Evolutionary conservation across 192 early-diverging fungal genomes (phyloP), one percentile per base, ranked within the genome.

Genomic region (Chytriomyces sp.): DNA sequence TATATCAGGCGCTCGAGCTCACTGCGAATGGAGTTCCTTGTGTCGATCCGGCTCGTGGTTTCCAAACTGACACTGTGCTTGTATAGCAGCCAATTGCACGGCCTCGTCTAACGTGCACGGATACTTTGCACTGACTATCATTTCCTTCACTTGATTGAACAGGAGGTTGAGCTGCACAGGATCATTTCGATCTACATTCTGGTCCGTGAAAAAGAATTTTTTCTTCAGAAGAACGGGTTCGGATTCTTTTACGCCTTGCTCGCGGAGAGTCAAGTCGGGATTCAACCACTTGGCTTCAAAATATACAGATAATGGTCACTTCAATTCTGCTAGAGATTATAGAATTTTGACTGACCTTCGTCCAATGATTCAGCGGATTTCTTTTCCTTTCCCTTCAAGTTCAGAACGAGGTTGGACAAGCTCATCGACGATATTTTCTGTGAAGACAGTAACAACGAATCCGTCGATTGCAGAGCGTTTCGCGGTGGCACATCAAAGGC

Each of bases 191-290:
- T 89, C 86, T 39, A 89, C 77, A 64, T 81, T 86, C 62, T 84
- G 80, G 58, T 89, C 87, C 10, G 87, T 80, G 60, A 78, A 86
- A 39, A 86, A 89, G 59, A 89, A 88, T 71, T 89, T 89, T 62
- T 89, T 88, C 39, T 87, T 87, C 1, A 89, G 78, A 12, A 86
- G 57, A 28, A 89, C 81, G 14, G 68, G 56, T 58, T 83, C 80
- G 0, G 60, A 66, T 32, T 86, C 82, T 34, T 62, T 66, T 5
- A 89, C 38, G 40, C 84, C 79, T 75, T 89, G 85, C 59, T 88
- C 85, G 0, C 82, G 73, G 14, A 89, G 69, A 0, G 80, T 84
- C 32, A 83, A 73, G 7, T 86, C 83, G 0, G 86, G 80, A 54
- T 81, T 82, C 17, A 89, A 70, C 86, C 86, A 89, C 4, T 60